Evolutionary conservation across 1,284 basidiomycete species (phyloP), one percentile per base, ranked within the genome.

Genomic region (Malassezia nana): DNA sequence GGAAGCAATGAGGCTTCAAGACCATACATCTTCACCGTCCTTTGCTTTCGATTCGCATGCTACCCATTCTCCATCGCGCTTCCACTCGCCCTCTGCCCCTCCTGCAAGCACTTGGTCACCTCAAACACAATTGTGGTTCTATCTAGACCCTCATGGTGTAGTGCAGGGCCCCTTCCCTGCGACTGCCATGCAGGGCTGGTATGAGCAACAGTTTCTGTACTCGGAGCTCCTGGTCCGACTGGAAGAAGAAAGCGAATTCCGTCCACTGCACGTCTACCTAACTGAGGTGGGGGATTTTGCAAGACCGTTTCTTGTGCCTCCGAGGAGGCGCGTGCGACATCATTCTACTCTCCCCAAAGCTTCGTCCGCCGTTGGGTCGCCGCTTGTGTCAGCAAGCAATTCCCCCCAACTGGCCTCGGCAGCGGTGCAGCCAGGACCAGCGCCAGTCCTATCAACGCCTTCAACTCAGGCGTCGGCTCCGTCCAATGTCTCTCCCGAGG

Each of bases 101-200:
- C 24, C 16, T 13, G n/a, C 46, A 15, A 20, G 15, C 13, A 15
- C 7, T 4, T 72, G 69, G 69, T 64, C 65, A 75, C 78, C 83
- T n/a, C 80, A 81, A 20, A 79, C 77, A 51, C 76, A 90, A 35
- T 83, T 88, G 67, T 95, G 90, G 90, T 85, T 83, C 31, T 95
- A 95, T 75, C 81, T 89, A 49, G 90, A 95, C 74, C 89, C 87
- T 13, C 82, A 84, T 58, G 89, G 89, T 28, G 82, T 86, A 60
- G 78, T 91, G 43, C 90, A 95, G 81, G 90, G 89, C 83, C 92
- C 92, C 2, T 98, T 96, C 79, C 80, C 81, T 38, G 89, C 86
- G 24, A 82, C 84, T 59, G 74, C 86, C 57, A 96, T 98, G 92
- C 90, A 96, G 77, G 87, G 88, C 65, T 96, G 92, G 92, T 86